Base-by-base conservation (phyloP, 1,139 yeast genomes). In the Taiozyma sp. region DNA sequence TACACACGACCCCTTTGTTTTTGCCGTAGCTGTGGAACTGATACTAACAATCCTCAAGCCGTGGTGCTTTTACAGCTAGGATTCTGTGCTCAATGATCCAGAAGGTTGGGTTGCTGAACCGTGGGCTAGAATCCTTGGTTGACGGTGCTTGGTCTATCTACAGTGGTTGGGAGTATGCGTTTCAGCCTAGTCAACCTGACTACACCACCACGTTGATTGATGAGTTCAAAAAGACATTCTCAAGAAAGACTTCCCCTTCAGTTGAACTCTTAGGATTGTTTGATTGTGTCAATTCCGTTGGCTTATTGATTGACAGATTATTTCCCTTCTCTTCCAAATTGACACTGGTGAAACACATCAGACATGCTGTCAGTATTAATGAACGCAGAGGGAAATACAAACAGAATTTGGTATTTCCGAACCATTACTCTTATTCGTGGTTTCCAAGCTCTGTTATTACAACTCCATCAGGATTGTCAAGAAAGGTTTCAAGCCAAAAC, bases 231-330 rank as follows among this genome's bases (percentile, higher is more conserved):
- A 69, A 67, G 47, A 77, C 81, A 0, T 81, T 81, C 58, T 74
- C 81, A 39, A 67, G 80, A 43, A 62, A 66, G 2, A 51, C 56
- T 9, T 61, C 68, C 1, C 76, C 80, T 2, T 60, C 60, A 9
- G 71, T 83, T 45, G 75, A 76, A 55, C 80, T 81, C 53, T 76
- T 83, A 75, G 88, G 88, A 0, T 64, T 83, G 32, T 83, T 84
- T 75, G 89, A 83, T 65, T 78, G 86, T 0, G 80, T 83, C 21
- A 81, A 81, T 58, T 81, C 87, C 0, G 81, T 82, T 21, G 88
- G 88, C 0, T 57, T 81, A 9, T 55, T 82, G 3, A 68, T 79
- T 47, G 86, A 82, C 59, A 64, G 79, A 46, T 59, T 79, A 59
- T 83, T 82, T 54, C 87, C 88, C 0, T 80, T 69, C 56, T 73